A percentile compares a stretch with the other conserved stretches of the same genome.
Evolutionary conservation across 2,329 filamentous ascomycete genomes (phyloP).

Genomic region (Fusarium sterilihyphosum): DNA sequence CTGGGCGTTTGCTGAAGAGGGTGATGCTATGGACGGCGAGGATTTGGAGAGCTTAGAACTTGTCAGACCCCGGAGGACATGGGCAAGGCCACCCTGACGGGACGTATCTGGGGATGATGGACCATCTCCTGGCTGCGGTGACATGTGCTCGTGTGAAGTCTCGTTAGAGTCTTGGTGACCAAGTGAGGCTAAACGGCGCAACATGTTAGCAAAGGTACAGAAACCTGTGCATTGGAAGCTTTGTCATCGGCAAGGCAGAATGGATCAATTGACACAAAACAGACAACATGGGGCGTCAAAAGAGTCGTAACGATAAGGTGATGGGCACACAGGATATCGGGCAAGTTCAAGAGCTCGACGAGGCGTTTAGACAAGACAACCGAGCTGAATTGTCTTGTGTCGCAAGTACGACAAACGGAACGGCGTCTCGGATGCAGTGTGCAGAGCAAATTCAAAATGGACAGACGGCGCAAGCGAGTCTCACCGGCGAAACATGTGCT

Average conservation of each 20-base stretch:
- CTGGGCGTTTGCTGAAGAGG: conserved; percentile 50
- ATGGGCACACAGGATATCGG: conserved; percentile 1
- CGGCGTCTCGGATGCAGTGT: conserved; percentile 33
- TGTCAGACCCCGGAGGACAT: conserved; percentile 71
- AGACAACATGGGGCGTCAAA: conserved; percentile 19
- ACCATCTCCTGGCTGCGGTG: conserved; percentile 68
- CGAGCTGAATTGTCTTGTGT: conserved; percentile 20
- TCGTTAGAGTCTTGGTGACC: conserved; percentile 39
- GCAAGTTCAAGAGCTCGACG: conserved; percentile 4
- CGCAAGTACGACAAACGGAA: conserved; percentile 32
- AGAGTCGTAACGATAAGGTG: conserved; percentile 19
- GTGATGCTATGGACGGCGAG: conserved; percentile 55
- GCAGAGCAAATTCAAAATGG: conserved; percentile 33
- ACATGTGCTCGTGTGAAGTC: conserved; percentile 62
- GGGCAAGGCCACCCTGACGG: conserved; percentile 66
- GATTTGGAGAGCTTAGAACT: conserved; percentile 65
- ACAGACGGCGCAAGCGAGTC: conserved; percentile 39
- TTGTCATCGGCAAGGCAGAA: conserved; percentile 40
- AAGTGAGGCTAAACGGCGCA: conserved; percentile 44
- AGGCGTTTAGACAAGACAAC: conserved; percentile 14
- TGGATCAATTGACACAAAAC: conserved; percentile 26
- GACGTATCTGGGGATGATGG: conserved; percentile 64
- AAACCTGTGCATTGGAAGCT: conserved; percentile 32
- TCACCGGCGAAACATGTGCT: conserved; percentile 46
- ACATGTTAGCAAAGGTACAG: conserved; percentile 44